Conservation (phyloP, 306 rosid genomes). For the Cotoneaster glaucophyllus region DNA sequence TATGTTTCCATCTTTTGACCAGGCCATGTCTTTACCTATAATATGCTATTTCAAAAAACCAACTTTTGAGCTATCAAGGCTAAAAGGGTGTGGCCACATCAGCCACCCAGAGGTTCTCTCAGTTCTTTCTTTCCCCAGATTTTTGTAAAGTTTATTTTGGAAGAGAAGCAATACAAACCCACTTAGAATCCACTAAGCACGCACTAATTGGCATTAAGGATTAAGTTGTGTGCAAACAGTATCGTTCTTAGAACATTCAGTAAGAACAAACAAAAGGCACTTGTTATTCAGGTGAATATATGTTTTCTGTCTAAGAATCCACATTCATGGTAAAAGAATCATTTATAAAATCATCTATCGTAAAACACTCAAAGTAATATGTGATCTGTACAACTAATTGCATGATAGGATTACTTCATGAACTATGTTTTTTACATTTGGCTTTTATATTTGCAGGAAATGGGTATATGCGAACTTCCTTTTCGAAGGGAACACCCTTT, state of each 20-base stretch:
- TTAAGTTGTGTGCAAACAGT: slow-evolving; percentile 1
- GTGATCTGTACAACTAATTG: background rate
- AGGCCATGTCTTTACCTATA: background rate
- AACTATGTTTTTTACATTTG: background rate
- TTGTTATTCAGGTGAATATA: slow-evolving; percentile 20
- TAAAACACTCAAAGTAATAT: background rate
- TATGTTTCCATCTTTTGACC: slow-evolving; percentile 11
- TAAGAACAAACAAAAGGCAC: slow-evolving; percentile 13
- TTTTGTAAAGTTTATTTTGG: background rate
- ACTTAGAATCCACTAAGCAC: background rate
- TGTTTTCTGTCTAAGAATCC: background rate
- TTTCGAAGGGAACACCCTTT: slow-evolving; percentile 40
- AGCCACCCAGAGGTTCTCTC: slow-evolving; percentile 19
- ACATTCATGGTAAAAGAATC: background rate
- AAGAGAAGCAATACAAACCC: slow-evolving; percentile 3
- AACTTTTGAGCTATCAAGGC: slow-evolving; percentile 7
- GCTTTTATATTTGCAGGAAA: slow-evolving; percentile 32
- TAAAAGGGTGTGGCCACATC: slow-evolving; percentile 14
- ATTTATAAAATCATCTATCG: background rate
- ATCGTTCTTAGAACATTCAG: slow-evolving; percentile 15
- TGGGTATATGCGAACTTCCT: slow-evolving; percentile 29
- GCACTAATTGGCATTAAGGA: background rate
- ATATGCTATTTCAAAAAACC: background rate
- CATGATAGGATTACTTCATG: background rate
- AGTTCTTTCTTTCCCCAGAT: slow-evolving; percentile 5